Conservation (phyloP, 2,329 filamentous ascomycete genomes). For the Leptographium radiaticola region DNA sequence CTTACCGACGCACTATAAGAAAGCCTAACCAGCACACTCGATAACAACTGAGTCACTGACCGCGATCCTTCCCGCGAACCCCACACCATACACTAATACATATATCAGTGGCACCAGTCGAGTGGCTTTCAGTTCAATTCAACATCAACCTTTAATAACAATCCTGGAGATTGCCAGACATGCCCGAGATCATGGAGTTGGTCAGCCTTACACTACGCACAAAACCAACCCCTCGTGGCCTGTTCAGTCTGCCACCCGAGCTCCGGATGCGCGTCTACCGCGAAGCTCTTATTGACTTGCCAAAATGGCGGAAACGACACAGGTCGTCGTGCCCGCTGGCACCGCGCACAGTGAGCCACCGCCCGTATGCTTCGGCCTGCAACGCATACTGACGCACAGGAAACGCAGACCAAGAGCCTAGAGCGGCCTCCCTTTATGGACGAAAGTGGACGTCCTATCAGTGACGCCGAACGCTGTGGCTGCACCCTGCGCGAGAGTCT, state of each 20-base stretch:
- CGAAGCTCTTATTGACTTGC: background rate
- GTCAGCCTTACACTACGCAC: background rate
- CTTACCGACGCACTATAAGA: no score
- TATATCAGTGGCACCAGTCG: background rate
- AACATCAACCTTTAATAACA: background rate
- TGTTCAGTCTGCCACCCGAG: background rate
- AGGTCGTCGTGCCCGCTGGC: background rate
- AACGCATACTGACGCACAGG: background rate
- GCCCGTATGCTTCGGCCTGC: no score
- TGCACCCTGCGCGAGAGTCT: slow-evolving; percentile 8
- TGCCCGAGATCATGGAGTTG: background rate
- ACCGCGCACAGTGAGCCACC: background rate
- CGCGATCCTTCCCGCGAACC: no score
- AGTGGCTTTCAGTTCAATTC: background rate
- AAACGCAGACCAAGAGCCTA: background rate
- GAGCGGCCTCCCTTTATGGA: slow-evolving; percentile 4
- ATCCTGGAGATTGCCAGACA: background rate
- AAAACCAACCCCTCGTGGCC: background rate
- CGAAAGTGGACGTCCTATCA: background rate
- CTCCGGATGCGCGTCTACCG: background rate
- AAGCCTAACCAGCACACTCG: no score
- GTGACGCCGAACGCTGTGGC: background rate
- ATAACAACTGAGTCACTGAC: no score
- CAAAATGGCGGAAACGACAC: slow-evolving; percentile 3
- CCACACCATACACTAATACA: no score